Base-by-base conservation (phyloP, 495 filamentous ascomycete species). In the Penicillium steckii region DNA sequence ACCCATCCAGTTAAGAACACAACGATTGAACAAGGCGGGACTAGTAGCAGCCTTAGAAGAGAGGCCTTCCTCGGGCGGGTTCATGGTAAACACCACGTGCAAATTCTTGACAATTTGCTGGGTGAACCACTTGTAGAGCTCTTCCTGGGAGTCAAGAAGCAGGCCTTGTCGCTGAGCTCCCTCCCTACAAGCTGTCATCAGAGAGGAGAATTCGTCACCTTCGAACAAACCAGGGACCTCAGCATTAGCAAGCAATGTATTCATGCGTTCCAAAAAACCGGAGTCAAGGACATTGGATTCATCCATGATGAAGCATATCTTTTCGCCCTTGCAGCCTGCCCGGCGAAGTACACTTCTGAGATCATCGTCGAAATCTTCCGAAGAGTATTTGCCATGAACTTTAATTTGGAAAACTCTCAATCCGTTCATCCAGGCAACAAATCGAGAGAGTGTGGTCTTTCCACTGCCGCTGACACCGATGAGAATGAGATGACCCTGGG, bases 231-330 rank as follows among this genome's bases (percentile, higher is more conserved):
- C 94, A 18, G 94, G 94, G 33, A 99, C 91, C 74, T 99, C 94
- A 19, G 94, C 94, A 65, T 99, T 99, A 50, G 94, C 94, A 47
- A 99, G 84, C 19, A 99, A 78, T 1, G 94, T 99, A 57, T 99
- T 99, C 94, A 99, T 99, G 52, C 95, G 85, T 68, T 99, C 94
- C 55, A 99, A 69, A 84, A 99, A 99, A 29, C 93, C 94, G 13
- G 94, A 99, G 63, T 99, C 94, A 3, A 99, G 82, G 17, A 99
- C 94, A 62, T 99, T 99, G 6, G 91, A 87, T 76, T 99, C 94
- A 60, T 99, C 94, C 94, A 99, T 96, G 72, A 99, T 95, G 74
- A 99, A 99, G 75, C 95, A 97, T 33, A 99, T 95, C 78, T 97
- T 99, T 67, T 99, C 94, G 27, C 94, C 94, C 72, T 95, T 97